These are phyloP conservation scores for Oropetium thomaeum DNA, from an alignment of 176 grass and related monocot species.

Conservation along the genomic window DNA sequence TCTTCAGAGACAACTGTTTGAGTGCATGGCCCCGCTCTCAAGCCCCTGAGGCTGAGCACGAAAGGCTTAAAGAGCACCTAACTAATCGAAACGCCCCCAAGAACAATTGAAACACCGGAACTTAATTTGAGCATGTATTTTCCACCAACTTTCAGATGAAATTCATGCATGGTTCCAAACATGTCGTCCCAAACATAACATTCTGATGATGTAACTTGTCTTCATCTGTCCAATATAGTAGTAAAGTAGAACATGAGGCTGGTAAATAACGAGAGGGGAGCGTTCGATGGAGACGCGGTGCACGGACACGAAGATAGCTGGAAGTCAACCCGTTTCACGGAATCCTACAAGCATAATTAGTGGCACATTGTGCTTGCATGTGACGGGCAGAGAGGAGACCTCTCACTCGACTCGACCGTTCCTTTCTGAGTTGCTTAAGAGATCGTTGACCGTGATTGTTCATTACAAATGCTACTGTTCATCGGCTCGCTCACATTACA, in stretches of 20 bases:
- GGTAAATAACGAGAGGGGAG: background rate
- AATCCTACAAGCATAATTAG: conserved; percentile 11
- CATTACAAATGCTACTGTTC: background rate
- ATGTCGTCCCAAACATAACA: background rate
- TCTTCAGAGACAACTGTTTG: background rate
- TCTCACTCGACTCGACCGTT: background rate
- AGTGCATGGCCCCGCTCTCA: background rate
- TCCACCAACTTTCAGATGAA: background rate
- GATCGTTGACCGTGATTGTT: conserved; percentile 25
- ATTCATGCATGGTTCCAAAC: background rate
- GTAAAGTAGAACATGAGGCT: background rate
- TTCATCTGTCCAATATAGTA: background rate
- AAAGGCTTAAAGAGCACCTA: background rate
- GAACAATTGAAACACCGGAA: background rate
- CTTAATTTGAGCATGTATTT: background rate
- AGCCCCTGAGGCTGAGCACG: background rate
- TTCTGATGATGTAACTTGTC: background rate
- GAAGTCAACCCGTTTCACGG: conserved; percentile 31
- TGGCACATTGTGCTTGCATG: conserved; percentile 20
- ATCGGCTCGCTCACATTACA: background rate
- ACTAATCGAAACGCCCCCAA: background rate
- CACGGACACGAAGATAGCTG: background rate
- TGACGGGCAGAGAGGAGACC: conserved; percentile 8
- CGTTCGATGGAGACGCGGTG: conserved; percentile 22
- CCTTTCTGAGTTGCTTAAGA: background rate